phyloP scores from a whole-genome alignment of 2,329 filamentous ascomycete genomes.

The Xylaria arbuscula region DNA sequence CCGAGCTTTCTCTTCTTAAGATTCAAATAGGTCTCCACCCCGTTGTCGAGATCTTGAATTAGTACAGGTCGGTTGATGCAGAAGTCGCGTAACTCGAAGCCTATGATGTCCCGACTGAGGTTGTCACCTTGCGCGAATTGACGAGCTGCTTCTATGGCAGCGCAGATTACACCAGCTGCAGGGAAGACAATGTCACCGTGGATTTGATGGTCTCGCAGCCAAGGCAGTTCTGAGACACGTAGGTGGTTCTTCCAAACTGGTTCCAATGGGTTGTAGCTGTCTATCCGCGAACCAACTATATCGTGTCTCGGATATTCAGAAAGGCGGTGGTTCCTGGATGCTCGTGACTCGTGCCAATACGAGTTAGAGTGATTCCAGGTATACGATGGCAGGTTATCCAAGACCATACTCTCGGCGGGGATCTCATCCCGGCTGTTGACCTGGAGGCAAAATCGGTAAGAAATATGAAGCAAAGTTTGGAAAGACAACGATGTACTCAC shows the following conservation, averaged over 20 bases:
- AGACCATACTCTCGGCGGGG: constrained; percentile 1
- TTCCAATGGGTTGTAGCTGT: constrained; percentile 45
- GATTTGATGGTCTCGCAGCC: constrained; percentile 58
- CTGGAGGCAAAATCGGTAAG: background rate
- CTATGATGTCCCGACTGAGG: constrained; percentile 12
- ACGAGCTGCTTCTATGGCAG: constrained; percentile 53
- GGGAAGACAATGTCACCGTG: constrained; percentile 49
- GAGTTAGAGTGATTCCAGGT: constrained; percentile 30
- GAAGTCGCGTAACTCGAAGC: constrained; percentile 24
- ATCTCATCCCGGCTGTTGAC: background rate
- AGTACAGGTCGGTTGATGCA: constrained; percentile 19
- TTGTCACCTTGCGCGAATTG: constrained; percentile 12
- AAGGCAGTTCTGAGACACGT: constrained; percentile 54
- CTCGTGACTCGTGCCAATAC: constrained; percentile 33
- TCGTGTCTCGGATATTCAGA: constrained; percentile 28
- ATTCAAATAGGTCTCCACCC: constrained; percentile 14
- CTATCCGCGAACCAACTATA: constrained; percentile 34
- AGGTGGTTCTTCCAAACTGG: constrained; percentile 60
- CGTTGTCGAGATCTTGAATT: constrained; percentile 9
- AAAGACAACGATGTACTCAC: constrained; percentile 43
- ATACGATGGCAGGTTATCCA: constrained; percentile 31
- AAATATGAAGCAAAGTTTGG: constrained; percentile 36
- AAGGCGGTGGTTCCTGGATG: constrained; percentile 18
- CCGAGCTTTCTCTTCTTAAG: constrained; percentile 26
- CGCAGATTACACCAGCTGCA: constrained; percentile 51